Evolutionary conservation across 2,329 filamentous ascomycete genomes (phyloP).

Genomic region (Alternaria sp.): DNA sequence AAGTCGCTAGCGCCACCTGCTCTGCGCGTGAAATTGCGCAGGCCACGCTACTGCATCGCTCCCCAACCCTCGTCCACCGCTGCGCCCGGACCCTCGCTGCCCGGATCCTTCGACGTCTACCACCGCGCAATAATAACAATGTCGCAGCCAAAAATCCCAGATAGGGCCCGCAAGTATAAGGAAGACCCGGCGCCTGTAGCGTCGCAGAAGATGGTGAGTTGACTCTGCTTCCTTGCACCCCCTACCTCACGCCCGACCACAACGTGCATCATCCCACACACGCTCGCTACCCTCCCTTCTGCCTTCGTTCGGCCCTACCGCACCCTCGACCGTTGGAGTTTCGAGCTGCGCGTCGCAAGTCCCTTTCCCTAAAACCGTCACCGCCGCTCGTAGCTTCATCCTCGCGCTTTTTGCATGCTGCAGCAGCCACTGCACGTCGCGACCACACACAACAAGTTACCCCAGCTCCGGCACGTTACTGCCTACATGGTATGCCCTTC

Average conservation of each 20-base stretch:
- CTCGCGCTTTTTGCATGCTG: constrained; percentile 50
- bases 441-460: constrained; percentile 41
- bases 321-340: constrained; percentile 45
- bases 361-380: constrained; percentile 35
- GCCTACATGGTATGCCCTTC: constrained; percentile 55
- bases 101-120: constrained; percentile 45
- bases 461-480: constrained; percentile 47
- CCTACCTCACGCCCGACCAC: constrained; percentile 13
- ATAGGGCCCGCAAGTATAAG: constrained; percentile 55
- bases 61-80: constrained; percentile 39
- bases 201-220: constrained; percentile 54
- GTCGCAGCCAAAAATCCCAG: constrained; percentile 52
- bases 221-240: constrained; percentile 48
- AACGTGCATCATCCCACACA: constrained; percentile 20
- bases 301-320: constrained; percentile 23
- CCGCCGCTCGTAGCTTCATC: constrained; percentile 39
- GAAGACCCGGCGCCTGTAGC: constrained; percentile 56
- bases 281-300: constrained; percentile 31
- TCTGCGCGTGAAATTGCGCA: constrained; percentile 48
- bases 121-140: constrained; percentile 51
- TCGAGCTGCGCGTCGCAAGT: constrained; percentile 30
- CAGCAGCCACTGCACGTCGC: constrained; percentile 51
- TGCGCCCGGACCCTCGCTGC: constrained; percentile 42
- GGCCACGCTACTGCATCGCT: constrained; percentile 48
- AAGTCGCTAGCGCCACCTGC: constrained; percentile 22